phyloP scores from a whole-genome alignment of 2,329 filamentous ascomycete genomes.

The Calonectria leucothoes region DNA sequence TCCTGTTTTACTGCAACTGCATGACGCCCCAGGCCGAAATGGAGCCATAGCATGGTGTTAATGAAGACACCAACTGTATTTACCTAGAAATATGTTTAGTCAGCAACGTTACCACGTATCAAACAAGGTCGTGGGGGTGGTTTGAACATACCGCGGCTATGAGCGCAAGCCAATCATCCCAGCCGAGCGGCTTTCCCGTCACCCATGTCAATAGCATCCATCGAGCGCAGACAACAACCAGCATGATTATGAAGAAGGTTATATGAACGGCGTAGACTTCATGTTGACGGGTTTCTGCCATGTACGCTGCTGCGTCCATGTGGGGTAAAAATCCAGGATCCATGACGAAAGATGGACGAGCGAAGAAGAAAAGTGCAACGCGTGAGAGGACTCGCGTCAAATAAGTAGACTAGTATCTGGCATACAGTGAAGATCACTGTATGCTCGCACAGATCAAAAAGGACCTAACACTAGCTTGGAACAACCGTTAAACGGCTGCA shows the following conservation, averaged over 20 bases:
- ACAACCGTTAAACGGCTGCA: not conserved
- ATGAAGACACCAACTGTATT: not conserved
- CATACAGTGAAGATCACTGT: not conserved
- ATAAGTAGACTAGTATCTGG: not conserved
- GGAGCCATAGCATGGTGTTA: not conserved
- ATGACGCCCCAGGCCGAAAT: not conserved
- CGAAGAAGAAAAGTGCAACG: not conserved
- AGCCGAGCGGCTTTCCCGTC: not conserved
- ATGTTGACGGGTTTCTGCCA: not conserved
- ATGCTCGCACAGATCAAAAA: not conserved
- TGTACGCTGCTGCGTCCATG: not conserved
- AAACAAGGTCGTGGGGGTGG: too few relatives aligned
- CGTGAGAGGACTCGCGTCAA: not conserved
- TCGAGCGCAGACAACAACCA: not conserved
- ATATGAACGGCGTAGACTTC: not conserved
- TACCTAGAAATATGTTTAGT: not conserved
- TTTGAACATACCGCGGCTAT: not conserved
- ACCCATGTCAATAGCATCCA: not conserved
- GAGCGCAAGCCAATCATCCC: not conserved
- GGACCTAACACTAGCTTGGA: not conserved
- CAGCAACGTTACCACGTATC: not conserved
- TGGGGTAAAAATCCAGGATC: not conserved
- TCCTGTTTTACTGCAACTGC: not conserved
- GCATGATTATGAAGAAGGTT: not conserved
- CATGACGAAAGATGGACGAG: not conserved